Base-by-base conservation (phyloP, 257 asterid genomes). In the Cruciata laevipes region DNA sequence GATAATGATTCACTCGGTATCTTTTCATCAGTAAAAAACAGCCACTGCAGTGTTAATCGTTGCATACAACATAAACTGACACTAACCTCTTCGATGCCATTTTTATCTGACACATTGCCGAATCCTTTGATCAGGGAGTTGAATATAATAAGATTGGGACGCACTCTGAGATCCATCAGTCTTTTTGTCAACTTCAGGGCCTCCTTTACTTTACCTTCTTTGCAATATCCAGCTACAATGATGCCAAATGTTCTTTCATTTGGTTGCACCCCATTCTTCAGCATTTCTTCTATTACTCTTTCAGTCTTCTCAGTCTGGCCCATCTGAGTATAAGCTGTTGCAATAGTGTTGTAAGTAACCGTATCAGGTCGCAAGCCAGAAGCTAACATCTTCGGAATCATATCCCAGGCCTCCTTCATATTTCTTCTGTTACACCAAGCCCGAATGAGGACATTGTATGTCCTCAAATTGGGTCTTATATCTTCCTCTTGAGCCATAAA, bases 111-210 rank as follows among this genome's bases (percentile, higher is more conserved):
- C 9, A 67, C 11, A 65, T 79, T 80, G 25, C 85, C 76, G 78
- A 82, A 84, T 47, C 85, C 85, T 77, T 83, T 89, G 76, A 86
- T 82, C 84, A 89, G 73, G 7, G 96, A 81, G 73, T 86, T 89
- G 74, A 89, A 80, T 69, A 79, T 69, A 31, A 83, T 73, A 47
- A 80, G 78, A 75, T 84, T 86, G 31, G 91, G 95, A 27, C 71
- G 78, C 59, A 85, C 42, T 16, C 84, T 79, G 24, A 86, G 75
- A 52, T 73, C 84, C 85, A 80, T 87, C 90, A 86, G 80, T 81
- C 30, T 79, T 74, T 87, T 79, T 63, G 83, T 82, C 68, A 83
- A 83, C 71, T 79, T 80, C 77, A 86, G 71, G 35, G 92, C 96
- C 31, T 86, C 88, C 74, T 69, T 75, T 31, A 79, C 32, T 71